A percentile compares a stretch with the other conserved stretches of the same genome.
Evolutionary conservation across 305 asterid genomes (phyloP).

Genomic region (Lippia alba): DNA sequence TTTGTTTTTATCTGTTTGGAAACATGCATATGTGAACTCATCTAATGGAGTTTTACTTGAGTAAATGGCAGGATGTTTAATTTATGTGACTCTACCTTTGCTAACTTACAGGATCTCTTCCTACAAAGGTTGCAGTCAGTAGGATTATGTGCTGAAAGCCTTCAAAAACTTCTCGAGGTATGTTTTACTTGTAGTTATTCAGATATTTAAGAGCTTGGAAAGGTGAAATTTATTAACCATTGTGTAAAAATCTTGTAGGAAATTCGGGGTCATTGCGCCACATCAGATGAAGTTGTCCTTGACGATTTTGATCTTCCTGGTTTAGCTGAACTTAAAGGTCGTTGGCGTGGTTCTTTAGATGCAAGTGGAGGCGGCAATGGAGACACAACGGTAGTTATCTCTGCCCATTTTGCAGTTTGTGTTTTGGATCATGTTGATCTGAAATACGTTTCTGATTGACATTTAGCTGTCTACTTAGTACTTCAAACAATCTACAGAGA

Average conservation of each 20-base stretch:
- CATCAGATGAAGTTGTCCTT: conserved; percentile 80
- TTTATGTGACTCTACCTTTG: conserved; percentile 29
- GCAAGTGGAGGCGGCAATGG: conserved; percentile 99
- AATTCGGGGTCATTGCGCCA: conserved; percentile 79
- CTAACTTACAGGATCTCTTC: conserved; percentile 77
- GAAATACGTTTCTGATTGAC: conserved; percentile 11
- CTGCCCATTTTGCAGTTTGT: conserved; percentile 19
- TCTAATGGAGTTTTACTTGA: neutral
- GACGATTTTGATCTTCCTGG: conserved; percentile 96
- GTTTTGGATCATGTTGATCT: conserved; percentile 25
- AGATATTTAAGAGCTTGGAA: conserved; percentile 31
- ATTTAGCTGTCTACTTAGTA: conserved; percentile 19
- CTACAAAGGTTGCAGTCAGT: conserved; percentile 89
- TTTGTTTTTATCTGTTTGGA: conserved; percentile 16
- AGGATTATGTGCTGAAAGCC: conserved; percentile 87
- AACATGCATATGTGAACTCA: conserved; percentile 17
- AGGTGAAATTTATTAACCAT: conserved; percentile 12
- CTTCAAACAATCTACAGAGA: conserved; percentile 15
- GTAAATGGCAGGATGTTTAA: conserved; percentile 28
- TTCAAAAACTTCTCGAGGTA: conserved; percentile 96
- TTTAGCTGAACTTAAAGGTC: conserved; percentile 95
- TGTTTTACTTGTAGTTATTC: conserved; percentile 33
- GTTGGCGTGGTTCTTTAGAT: conserved; percentile 91
- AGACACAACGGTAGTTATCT: conserved; percentile 80
- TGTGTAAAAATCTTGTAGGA: conserved; percentile 59